Base-by-base conservation (phyloP, 495 filamentous ascomycete species). In the Penicillium angulare region DNA sequence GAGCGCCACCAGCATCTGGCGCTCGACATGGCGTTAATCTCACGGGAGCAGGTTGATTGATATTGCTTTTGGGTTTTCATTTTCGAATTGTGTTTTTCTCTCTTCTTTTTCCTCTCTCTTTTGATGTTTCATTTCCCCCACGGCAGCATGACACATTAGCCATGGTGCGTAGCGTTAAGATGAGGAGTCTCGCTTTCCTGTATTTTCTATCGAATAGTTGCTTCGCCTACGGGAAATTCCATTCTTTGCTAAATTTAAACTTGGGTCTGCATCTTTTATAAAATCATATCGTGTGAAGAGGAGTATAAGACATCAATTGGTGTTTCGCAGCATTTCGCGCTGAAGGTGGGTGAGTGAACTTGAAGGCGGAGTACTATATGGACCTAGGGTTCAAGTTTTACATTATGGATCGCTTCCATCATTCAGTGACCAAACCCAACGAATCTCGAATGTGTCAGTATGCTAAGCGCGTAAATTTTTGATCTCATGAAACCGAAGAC, bases 1-100 rank as follows among this genome's bases (percentile, higher is more conserved):
- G 47, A 53, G 54, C 46, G 52, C 47, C 43, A 48, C 39, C 22
- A 39, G 58, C 49, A 49, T 50, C 43, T 46, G 53, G 52, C 41
- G 47, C 53, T 43, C 43, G n/a, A 55, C 49, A 55, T 61, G 60
- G 60, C 60, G 57, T 61, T 64, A 38, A 49, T 46, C 36, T 58
- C 20, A 50, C 33, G 53, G 53, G 53, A 60, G 50, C 52, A 45
- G 42, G 43, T 39, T 50, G 50, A 50, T 54, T 51, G 34, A 36
- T 53, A 40, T 21, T 41, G 20, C 40, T 48, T 26, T 57, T 47
- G n/a, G n/a, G n/a, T 41, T 17, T 52, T 52, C 12, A 44, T 59
- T 22, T 50, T 38, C 24, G 12, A 46, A 36, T 27, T 21, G 49
- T 50, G 47, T 27, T 44, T 42, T 49, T 43, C 35, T 18, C 7